These are phyloP conservation scores for Amanita rubescens DNA, from an alignment of 768 basidiomycete species.

Conservation along the genomic window DNA sequence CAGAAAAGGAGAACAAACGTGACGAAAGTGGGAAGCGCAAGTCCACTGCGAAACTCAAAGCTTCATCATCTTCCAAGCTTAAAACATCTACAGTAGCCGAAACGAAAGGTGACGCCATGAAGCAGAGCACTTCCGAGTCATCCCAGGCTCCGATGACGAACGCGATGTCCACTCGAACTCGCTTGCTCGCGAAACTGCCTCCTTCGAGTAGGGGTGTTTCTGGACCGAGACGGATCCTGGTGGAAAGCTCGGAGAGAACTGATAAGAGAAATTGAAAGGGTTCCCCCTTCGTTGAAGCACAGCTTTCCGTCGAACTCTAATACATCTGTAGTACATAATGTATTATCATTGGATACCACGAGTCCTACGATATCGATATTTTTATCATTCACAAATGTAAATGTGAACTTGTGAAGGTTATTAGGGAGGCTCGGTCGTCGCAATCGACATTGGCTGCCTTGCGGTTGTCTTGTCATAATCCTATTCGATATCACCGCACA, in stretches of 20 bases:
- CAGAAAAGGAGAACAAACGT: not conserved
- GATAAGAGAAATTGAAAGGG: slow-evolving; percentile 28
- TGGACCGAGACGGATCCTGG: slow-evolving; percentile 58
- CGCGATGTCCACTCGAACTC: slow-evolving; percentile 13
- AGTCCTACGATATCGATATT: too few species aligned
- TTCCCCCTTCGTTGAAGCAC: not conserved
- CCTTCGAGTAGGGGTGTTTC: slow-evolving; percentile 21
- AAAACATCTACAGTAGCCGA: not conserved
- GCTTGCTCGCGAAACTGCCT: slow-evolving; percentile 25
- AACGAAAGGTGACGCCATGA: not conserved
- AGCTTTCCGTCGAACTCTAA: not conserved
- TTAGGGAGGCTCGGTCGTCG: too few species aligned
- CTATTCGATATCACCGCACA: too few species aligned
- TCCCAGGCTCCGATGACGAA: not conserved
- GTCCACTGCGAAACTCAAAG: not conserved
- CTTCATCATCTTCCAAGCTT: not conserved
- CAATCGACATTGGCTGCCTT: too few species aligned
- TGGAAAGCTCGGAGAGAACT: slow-evolving; percentile 39
- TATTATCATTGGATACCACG: not conserved
- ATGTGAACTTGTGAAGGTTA: too few species aligned
- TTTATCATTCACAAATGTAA: too few species aligned
- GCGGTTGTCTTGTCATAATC: too few species aligned
- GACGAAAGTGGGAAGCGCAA: not conserved
- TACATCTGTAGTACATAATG: not conserved
- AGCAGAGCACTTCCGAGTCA: not conserved